Evolutionary conservation across 1,284 basidiomycete species (phyloP).

Genomic region (Malassezia globosa): DNA sequence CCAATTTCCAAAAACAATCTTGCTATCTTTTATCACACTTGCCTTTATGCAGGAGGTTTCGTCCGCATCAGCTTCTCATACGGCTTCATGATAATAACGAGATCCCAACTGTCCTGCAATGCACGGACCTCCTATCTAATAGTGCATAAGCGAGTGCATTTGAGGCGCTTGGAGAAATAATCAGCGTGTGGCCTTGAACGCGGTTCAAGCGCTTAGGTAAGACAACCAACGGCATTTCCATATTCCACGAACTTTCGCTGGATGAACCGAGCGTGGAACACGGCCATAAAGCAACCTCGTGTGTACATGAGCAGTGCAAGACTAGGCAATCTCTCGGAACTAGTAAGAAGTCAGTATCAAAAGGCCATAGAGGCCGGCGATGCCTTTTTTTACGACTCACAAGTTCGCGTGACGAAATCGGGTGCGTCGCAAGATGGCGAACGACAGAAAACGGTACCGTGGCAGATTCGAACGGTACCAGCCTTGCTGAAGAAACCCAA

Average conservation of each 20-base stretch:
- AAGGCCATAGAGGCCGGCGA: conserved; percentile 25
- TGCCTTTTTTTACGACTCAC: conserved; percentile 39
- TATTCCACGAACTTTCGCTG: not conserved
- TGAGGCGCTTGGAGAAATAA: no score
- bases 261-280: not conserved
- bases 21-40: no score
- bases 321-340: conserved; percentile 14
- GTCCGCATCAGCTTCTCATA: no score
- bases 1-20: no score
- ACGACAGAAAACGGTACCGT: conserved; percentile 13
- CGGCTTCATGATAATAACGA: no score
- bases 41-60: no score
- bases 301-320: not conserved
- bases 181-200: no score
- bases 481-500: conserved; percentile 37
- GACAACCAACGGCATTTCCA: not conserved
- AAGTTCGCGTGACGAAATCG: conserved; percentile 14
- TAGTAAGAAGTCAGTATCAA: conserved; percentile 26
- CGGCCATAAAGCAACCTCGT: no score
- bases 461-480: conserved; percentile 38
- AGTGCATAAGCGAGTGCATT: no score
- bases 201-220: not conserved
- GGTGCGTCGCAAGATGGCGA: conserved; percentile 11
- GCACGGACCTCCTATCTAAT: not conserved
- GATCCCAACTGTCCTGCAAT: no score